Evolutionary conservation across 2,329 filamentous ascomycete species (phyloP).

Genomic region (Stylonectria norvegica): DNA sequence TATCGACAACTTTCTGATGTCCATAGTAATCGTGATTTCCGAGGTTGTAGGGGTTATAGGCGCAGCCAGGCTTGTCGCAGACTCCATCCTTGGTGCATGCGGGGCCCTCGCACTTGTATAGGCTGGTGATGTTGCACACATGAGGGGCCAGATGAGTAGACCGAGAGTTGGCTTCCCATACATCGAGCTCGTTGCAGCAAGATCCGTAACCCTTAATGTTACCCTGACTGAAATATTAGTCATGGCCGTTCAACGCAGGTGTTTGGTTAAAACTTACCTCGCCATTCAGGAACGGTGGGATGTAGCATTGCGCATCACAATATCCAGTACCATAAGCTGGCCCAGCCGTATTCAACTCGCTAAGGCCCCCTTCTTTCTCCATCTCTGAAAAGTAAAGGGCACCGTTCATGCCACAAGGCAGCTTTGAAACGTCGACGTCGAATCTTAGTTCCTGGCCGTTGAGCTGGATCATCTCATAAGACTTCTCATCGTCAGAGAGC

Average conservation of each 20-base stretch:
- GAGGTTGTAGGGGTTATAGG: slow-evolving; percentile 40
- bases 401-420: slow-evolving; percentile 66
- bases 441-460: slow-evolving; percentile 62
- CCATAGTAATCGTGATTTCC: slow-evolving; percentile 33
- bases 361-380: slow-evolving; percentile 56
- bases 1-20: slow-evolving; percentile 33
- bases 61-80: slow-evolving; percentile 45
- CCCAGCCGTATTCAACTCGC: slow-evolving; percentile 49
- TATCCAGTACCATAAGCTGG: slow-evolving; percentile 61
- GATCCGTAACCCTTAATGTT: slow-evolving; percentile 29
- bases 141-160: slow-evolving; percentile 47
- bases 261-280: slow-evolving; percentile 30
- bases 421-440: slow-evolving; percentile 61
- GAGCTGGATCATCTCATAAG: slow-evolving; percentile 59
- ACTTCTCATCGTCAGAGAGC: slow-evolving; percentile 48
- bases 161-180: slow-evolving; percentile 51
- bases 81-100: slow-evolving; percentile 38
- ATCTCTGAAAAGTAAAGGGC: slow-evolving; percentile 59
- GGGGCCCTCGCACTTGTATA: slow-evolving; percentile 43
- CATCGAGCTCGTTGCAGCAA: slow-evolving; percentile 55
- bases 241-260: fast-evolving
- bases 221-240: slow-evolving; percentile 10
- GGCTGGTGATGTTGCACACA: slow-evolving; percentile 42
- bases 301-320: slow-evolving; percentile 59
- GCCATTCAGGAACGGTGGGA: slow-evolving; percentile 49